Evolutionary conservation across 2,329 filamentous ascomycete species (phyloP).

Genomic region (Diaporthe ilicicola): DNA sequence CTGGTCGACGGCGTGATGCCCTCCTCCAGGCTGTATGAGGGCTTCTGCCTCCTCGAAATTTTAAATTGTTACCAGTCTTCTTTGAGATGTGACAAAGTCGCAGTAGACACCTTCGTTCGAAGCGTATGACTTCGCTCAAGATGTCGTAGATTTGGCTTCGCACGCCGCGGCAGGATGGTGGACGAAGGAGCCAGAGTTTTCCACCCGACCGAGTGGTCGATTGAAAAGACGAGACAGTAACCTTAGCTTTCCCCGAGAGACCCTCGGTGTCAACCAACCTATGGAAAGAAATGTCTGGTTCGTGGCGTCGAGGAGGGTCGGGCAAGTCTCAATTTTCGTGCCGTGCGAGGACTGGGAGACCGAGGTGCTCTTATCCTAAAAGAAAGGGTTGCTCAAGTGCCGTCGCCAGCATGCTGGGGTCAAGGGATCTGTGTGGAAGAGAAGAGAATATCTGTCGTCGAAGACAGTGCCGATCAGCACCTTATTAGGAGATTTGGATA

Average conservation of each 20-base stretch:
- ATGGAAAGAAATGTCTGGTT: neutral
- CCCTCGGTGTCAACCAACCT: neutral
- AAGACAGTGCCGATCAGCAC: constrained; percentile 25
- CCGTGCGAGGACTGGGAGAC: neutral
- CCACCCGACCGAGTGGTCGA: neutral
- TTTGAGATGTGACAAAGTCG: neutral
- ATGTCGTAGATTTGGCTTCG: neutral
- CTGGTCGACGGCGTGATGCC: neutral
- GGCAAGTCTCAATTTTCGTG: neutral
- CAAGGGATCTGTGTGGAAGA: neutral
- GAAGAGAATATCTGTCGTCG: constrained; percentile 22
- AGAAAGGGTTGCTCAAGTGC: neutral
- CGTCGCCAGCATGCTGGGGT: neutral
- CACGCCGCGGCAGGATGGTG: neutral
- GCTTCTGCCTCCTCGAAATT: neutral
- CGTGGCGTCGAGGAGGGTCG: neutral
- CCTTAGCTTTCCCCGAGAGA: neutral
- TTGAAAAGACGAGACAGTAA: neutral
- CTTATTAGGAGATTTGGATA: constrained; percentile 26
- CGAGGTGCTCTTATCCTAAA: neutral
- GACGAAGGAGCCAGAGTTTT: neutral
- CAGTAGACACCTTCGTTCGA: neutral
- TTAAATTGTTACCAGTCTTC: neutral
- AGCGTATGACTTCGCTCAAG: neutral
- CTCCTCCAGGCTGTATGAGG: neutral